Conservation (phyloP, 225 moss, liverwort and hornwort genomes). For the Asterella californica region DNA sequence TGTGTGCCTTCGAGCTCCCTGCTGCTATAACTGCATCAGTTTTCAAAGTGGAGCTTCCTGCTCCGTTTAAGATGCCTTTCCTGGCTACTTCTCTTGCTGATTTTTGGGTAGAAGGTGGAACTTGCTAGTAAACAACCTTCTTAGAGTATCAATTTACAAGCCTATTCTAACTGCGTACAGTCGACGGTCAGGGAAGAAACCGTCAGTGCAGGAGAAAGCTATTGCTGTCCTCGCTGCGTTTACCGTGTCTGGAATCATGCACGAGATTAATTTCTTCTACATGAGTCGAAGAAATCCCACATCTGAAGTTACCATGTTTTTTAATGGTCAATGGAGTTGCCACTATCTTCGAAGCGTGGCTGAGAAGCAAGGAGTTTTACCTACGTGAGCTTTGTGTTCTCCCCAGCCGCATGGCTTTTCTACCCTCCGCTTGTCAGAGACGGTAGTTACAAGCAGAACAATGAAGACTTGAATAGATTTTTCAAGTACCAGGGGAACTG, state of each 20-base stretch:
- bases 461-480: constrained; percentile 43
- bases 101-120: constrained; percentile 94
- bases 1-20: constrained; percentile 61
- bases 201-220: constrained; percentile 37
- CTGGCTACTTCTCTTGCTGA: constrained; percentile 65
- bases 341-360: constrained; percentile 36
- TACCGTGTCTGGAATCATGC: constrained; percentile 68
- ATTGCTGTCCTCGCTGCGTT: constrained; percentile 50
- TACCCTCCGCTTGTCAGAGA: constrained; percentile 47
- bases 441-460: constrained; percentile 32
- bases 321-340: constrained; percentile 56
- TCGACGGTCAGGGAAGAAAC: constrained; percentile 21
- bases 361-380: constrained; percentile 27
- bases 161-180: constrained; percentile 36
- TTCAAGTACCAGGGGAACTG: no score
- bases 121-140: constrained; percentile 67
- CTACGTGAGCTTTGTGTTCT: constrained; percentile 50
- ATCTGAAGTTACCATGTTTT: constrained; percentile 64
- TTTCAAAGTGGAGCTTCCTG: constrained; percentile 53
- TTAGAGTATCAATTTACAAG: constrained; percentile 63
- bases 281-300: constrained; percentile 45
- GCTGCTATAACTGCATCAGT: constrained; percentile 55
- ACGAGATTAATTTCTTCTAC: constrained; percentile 72
- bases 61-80: constrained; percentile 65
- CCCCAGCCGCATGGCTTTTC: constrained; percentile 57